These are phyloP conservation scores for Geotrichum restrictum DNA, from an alignment of 1,139 yeast species.

Conservation along the genomic window DNA sequence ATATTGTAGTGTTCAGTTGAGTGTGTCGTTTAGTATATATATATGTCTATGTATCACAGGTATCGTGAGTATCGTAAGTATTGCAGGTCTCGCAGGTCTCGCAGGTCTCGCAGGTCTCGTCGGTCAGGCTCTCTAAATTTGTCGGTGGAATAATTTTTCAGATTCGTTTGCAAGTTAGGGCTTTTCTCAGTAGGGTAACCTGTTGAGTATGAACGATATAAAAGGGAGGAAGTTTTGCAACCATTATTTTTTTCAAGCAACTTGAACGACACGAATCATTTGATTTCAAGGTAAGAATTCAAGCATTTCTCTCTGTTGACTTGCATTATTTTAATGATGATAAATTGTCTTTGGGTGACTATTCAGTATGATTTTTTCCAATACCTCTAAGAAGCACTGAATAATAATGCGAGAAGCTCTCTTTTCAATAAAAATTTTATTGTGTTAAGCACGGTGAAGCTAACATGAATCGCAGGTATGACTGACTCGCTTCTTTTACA, in stretches of 20 bases:
- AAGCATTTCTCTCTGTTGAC: no score
- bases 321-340: conserved; percentile 22
- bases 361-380: conserved; percentile 24
- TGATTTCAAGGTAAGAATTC: background rate
- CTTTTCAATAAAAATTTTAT: no score
- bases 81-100: background rate
- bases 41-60: no score
- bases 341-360: conserved; percentile 24
- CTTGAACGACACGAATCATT: conserved; percentile 4
- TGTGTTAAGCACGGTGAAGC: conserved; percentile 2
- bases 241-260: no score
- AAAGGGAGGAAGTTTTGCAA: conserved; percentile 8
- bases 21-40: background rate
- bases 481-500: no score
- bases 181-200: background rate
- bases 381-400: conserved; percentile 37
- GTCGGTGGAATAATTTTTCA: conserved; percentile 1
- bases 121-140: background rate
- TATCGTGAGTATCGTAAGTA: background rate
- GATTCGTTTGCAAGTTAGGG: background rate
- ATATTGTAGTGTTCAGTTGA: background rate
- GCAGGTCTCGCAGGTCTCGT: background rate
- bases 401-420: background rate
- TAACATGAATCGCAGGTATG: conserved; percentile 11
- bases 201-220: background rate